Evolutionary conservation across 495 filamentous ascomycete genomes (phyloP), one percentile per base, ranked within the genome.

Genomic region (Clavariopsis aquatica): DNA sequence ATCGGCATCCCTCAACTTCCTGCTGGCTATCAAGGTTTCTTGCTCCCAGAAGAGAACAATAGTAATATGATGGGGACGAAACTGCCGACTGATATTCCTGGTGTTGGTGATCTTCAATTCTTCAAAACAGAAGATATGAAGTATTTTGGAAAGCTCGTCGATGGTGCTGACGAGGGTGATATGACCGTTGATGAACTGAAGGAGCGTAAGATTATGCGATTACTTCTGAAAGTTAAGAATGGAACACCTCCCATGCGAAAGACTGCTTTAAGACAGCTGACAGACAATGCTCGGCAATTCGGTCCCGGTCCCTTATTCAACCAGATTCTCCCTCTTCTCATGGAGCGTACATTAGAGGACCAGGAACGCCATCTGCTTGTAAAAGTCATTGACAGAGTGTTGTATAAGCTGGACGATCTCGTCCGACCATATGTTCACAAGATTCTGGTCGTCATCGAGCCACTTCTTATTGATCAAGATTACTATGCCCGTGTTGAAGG

Each of bases 111-210:
- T 73, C 80, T 99, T 43, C 93, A 96, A 65, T 99, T 98, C 76
- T 98, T 98, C 84, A 99, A 99, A 78, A 85, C 91, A 10, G 94
- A 97, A 77, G 95, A 99, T 80, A 98, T 97, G 95, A 86, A 89
- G 28, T 99, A 99, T 78, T 99, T 99, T 70, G 93, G 94, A 57
- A 99, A 98, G 80, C 82, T 99, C 22, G 92, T 95, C 47, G 95
- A 98, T 73, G 91, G 89, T 17, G 86, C 87, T n/a, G 91, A 99
- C 71, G 95, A 99, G 73, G 92, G 91, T 67, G 81, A 85, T 36
- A 86, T 99, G 80, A 90, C 84, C 43, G 91, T 98, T 13, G 95
- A 99, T 26, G 94, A 98, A 72, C 78, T 99, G 62, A 98, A 97
- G 74, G 93, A 99, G 78, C 83, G 95, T 47, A 99, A 99, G 78